Percentiles rank a stretch among this genome's conserved stretches.
These are phyloP conservation scores for Kwoniella sp. DNA, from an alignment of 768 basidiomycete genomes.

Conservation along the genomic window DNA sequence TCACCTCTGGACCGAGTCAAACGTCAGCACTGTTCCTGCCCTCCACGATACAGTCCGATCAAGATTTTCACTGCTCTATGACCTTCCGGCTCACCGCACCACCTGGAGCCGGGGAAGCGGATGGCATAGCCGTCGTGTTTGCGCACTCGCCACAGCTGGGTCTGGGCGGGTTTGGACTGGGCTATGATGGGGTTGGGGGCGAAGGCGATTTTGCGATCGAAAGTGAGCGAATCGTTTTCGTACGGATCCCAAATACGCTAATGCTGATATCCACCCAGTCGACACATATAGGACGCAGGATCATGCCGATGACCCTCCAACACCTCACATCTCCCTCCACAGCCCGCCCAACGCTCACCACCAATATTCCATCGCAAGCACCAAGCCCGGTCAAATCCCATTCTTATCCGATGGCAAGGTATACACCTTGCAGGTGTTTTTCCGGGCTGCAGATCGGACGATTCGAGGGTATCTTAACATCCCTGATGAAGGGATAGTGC, in stretches of 20 bases:
- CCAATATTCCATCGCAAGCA: constrained; percentile 36
- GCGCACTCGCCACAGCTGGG: constrained; percentile 19
- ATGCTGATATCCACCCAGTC: constrained; percentile 17
- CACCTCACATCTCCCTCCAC: constrained; percentile 49
- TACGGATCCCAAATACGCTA: not conserved
- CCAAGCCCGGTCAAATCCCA: constrained; percentile 30
- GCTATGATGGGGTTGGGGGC: constrained; percentile 41
- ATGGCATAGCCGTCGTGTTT: constrained; percentile 45
- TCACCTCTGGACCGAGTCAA: constrained; percentile 26
- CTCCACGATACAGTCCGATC: constrained; percentile 1
- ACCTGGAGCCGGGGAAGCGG: constrained; percentile 32
- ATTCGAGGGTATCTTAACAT: constrained; percentile 18
- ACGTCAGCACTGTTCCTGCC: constrained; percentile 31
- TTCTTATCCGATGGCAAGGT: constrained; percentile 34
- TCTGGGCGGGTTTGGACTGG: constrained; percentile 37
- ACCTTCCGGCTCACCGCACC: constrained; percentile 31
- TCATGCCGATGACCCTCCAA: constrained; percentile 43
- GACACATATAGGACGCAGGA: constrained; percentile 48
- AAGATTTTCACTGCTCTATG: constrained; percentile 14
- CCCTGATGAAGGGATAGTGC: constrained; percentile 4
- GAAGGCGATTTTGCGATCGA: constrained; percentile 47
- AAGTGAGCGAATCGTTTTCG: constrained; percentile 26
- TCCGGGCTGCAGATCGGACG: not conserved
- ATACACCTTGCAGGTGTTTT: constrained; percentile 32
- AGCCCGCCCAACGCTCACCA: constrained; percentile 48